Evolutionary conservation across 1,139 yeast genomes (phyloP).

Genomic region (Geotrichum aggregatum): DNA sequence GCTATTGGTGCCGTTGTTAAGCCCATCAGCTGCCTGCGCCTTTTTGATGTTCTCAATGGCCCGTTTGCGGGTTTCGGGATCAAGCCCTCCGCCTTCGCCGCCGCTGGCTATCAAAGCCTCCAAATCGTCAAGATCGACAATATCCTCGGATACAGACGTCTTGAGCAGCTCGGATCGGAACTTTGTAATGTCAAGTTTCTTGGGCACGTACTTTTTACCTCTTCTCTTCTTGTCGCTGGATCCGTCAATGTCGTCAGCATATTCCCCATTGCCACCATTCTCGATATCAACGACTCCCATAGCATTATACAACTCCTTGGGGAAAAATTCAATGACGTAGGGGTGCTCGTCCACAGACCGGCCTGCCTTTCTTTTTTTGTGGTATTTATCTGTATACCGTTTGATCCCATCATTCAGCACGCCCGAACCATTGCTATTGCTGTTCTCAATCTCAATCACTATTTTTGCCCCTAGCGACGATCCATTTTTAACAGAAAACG

Average conservation of each 20-base stretch:
- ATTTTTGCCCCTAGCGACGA: slow-evolving; percentile 24
- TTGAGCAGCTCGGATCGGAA: slow-evolving; percentile 34
- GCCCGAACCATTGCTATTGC: neutral
- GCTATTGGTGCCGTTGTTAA: too few relatives aligned
- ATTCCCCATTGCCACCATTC: slow-evolving; percentile 46
- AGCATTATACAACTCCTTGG: slow-evolving; percentile 69
- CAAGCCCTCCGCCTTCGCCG: slow-evolving; percentile 26
- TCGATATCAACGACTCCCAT: slow-evolving; percentile 53
- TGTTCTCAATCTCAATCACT: slow-evolving; percentile 22
- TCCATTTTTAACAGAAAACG: slow-evolving; percentile 29
- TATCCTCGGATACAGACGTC: slow-evolving; percentile 36
- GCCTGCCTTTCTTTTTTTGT: slow-evolving; percentile 70
- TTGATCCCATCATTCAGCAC: slow-evolving; percentile 35
- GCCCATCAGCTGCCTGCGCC: slow-evolving; percentile 16
- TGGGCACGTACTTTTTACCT: slow-evolving; percentile 25
- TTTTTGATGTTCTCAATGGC: slow-evolving; percentile 24
- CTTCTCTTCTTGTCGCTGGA: slow-evolving; percentile 31
- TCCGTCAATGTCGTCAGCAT: slow-evolving; percentile 42
- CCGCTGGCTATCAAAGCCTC: slow-evolving; percentile 53
- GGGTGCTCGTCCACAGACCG: slow-evolving; percentile 82
- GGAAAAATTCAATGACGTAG: slow-evolving; percentile 56
- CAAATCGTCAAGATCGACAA: slow-evolving; percentile 44
- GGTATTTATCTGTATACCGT: slow-evolving; percentile 41
- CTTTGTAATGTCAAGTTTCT: slow-evolving; percentile 30
- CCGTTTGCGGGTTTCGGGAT: slow-evolving; percentile 43